Evolutionary conservation across 2,329 filamentous ascomycete species (phyloP).

Genomic region (Aspergillus pseudonomiae): DNA sequence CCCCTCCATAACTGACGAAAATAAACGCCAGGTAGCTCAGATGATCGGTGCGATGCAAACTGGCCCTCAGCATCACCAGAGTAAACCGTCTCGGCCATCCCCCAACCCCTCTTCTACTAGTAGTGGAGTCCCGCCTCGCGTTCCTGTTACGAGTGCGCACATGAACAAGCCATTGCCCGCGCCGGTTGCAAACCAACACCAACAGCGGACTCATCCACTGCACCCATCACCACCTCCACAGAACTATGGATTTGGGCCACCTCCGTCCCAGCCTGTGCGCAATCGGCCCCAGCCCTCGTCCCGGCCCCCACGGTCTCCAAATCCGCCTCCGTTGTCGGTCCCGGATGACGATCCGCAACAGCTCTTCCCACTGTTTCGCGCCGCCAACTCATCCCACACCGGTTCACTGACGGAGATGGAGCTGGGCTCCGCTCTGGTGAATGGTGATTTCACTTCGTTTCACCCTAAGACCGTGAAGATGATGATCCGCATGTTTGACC

Average conservation of each 20-base stretch:
- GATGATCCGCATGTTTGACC: constrained; percentile 99
- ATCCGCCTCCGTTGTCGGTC: constrained; percentile 53
- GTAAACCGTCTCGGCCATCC: constrained; percentile 31
- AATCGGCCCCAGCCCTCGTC: constrained; percentile 60
- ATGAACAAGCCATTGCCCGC: constrained; percentile 16
- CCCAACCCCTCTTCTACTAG: constrained; percentile 20
- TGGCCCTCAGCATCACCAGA: constrained; percentile 28
- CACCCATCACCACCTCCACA: constrained; percentile 46
- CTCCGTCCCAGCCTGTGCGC: constrained; percentile 55
- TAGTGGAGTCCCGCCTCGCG: constrained; percentile 29
- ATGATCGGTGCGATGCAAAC: constrained; percentile 43
- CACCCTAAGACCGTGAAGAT: constrained; percentile 92
- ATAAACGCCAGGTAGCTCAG: constrained; percentile 45
- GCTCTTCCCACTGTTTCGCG: constrained; percentile 82
- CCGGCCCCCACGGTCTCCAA: constrained; percentile 68
- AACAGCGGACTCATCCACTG: constrained; percentile 42
- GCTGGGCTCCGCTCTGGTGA: constrained; percentile 86
- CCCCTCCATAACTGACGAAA: constrained; percentile 12
- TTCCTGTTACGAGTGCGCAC: constrained; percentile 28
- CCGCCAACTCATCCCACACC: constrained; percentile 77
- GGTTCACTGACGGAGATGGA: constrained; percentile 85
- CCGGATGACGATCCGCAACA: constrained; percentile 58
- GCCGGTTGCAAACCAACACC: constrained; percentile 29
- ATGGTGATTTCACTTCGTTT: constrained; percentile 94
- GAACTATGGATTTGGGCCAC: constrained; percentile 55